These are phyloP conservation scores for Kluyveromyces aestuarii DNA, from an alignment of 805 yeast species.

Conservation along the genomic window DNA sequence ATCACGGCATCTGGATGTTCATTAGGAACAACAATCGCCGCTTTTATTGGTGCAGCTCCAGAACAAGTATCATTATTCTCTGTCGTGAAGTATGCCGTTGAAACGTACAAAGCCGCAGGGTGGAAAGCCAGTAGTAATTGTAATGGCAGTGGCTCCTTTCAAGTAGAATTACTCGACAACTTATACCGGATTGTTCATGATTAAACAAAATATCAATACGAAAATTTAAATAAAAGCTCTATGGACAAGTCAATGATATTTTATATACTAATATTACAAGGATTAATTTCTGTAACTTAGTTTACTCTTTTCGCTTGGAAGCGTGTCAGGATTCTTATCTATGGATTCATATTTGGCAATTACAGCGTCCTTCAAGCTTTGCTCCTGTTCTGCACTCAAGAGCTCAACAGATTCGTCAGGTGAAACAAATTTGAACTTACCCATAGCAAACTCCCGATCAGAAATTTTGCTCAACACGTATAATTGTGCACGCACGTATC, in stretches of 20 bases:
- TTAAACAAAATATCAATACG: neutral
- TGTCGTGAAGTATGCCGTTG: slow-evolving; percentile 48
- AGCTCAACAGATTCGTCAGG: slow-evolving; percentile 73
- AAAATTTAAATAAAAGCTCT: neutral
- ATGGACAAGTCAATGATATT: neutral
- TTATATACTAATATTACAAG: neutral
- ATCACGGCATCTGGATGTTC: slow-evolving; percentile 84
- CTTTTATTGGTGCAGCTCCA: slow-evolving; percentile 41
- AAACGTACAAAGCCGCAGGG: slow-evolving; percentile 55
- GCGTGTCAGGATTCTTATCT: slow-evolving; percentile 32
- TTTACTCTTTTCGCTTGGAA: slow-evolving; percentile 53
- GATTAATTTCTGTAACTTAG: slow-evolving; percentile 40
- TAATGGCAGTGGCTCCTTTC: slow-evolving; percentile 30
- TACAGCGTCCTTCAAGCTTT: slow-evolving; percentile 40
- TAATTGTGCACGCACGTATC: slow-evolving; percentile 81
- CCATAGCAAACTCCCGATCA: slow-evolving; percentile 90
- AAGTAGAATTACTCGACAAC: slow-evolving; percentile 24
- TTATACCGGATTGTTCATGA: slow-evolving; percentile 3
- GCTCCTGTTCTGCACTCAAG: slow-evolving; percentile 56
- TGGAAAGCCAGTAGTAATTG: slow-evolving; percentile 36
- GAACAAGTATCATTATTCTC: slow-evolving; percentile 28
- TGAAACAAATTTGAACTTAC: slow-evolving; percentile 75
- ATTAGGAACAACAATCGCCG: slow-evolving; percentile 61
- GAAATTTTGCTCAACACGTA: slow-evolving; percentile 79
- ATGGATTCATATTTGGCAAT: slow-evolving; percentile 44